phyloP scores from a whole-genome alignment of 139 green algal genomes.

The Microglena sp. region DNA sequence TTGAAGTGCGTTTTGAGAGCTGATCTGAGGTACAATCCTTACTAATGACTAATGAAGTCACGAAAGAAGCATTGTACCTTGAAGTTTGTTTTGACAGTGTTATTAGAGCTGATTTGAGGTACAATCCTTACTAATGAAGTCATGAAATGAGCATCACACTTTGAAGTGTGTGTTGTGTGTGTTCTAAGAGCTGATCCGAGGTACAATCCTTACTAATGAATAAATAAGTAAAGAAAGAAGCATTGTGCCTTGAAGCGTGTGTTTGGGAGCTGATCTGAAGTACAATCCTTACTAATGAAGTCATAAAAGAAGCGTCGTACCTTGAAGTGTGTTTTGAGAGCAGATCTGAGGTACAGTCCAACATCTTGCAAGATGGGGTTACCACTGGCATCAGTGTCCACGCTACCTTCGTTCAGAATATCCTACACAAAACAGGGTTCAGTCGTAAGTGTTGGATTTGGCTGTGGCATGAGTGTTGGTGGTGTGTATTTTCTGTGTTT shows the following conservation, averaged over 20 bases:
- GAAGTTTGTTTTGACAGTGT: conserved; percentile 44
- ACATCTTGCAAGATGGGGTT: conserved; percentile 70
- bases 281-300: too few relatives aligned
- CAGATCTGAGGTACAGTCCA: conserved; percentile 56
- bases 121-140: conserved; percentile 46
- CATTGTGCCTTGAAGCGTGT: too few relatives aligned
- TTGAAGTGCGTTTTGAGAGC: too few relatives aligned
- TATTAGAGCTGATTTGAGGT: conserved; percentile 29
- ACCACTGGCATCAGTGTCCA: conserved; percentile 41
- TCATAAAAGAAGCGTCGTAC: too few relatives aligned
- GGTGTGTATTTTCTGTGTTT: too few relatives aligned
- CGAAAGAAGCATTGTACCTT: too few relatives aligned
- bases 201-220: too few relatives aligned
- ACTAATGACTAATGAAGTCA: conserved; percentile 60
- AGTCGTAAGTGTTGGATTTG: background rate
- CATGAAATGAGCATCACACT: background rate
- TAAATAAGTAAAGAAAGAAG: too few relatives aligned
- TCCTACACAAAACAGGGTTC: conserved; percentile 34
- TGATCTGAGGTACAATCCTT: conserved; percentile 67
- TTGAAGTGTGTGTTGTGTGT: too few relatives aligned
- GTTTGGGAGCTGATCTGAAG: too few relatives aligned
- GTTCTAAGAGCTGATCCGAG: too few relatives aligned
- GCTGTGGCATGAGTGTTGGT: too few relatives aligned
- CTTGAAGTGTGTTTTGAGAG: conserved; percentile 46
- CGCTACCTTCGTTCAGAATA: conserved; percentile 21